These are phyloP conservation scores for Entophlyctis luteolus DNA, from an alignment of 192 early-diverging fungal genomes.

Conservation along the genomic window DNA sequence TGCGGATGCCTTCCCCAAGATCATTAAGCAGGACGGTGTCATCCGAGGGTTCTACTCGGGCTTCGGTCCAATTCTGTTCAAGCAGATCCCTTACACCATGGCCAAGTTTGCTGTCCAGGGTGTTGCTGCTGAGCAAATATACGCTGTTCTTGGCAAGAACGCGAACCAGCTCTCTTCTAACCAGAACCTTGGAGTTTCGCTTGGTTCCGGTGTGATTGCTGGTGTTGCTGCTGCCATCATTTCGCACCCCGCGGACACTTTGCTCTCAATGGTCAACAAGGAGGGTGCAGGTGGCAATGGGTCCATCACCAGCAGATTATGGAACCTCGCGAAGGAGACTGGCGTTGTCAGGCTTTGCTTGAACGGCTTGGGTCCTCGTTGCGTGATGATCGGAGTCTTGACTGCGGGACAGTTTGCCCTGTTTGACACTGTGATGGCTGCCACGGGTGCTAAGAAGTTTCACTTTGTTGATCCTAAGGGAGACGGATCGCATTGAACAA, in stretches of 20 bases:
- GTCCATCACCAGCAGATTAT: constrained; percentile 25
- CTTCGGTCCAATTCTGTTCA: constrained; percentile 72
- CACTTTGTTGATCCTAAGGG: constrained; percentile 34
- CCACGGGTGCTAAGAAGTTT: constrained; percentile 32
- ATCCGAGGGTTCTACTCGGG: constrained; percentile 70
- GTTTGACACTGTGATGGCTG: constrained; percentile 35
- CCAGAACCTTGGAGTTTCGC: constrained; percentile 57
- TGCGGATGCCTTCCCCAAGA: constrained; percentile 53
- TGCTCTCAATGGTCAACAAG: constrained; percentile 50
- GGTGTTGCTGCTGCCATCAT: constrained; percentile 87
- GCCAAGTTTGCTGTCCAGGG: constrained; percentile 74
- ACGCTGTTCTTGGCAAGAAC: constrained; percentile 36
- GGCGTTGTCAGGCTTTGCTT: constrained; percentile 52
- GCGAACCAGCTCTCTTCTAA: constrained; percentile 42
- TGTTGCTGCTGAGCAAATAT: constrained; percentile 50
- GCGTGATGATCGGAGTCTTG: constrained; percentile 88
- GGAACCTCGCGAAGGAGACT: constrained; percentile 35
- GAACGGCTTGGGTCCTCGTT: constrained; percentile 79
- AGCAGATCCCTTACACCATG: constrained; percentile 78
- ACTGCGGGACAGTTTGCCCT: constrained; percentile 54
- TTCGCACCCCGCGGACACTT: constrained; percentile 84
- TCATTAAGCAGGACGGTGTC: constrained; percentile 64
- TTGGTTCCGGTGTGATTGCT: constrained; percentile 81
- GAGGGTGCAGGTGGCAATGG: constrained; percentile 42
- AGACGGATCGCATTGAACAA: too few species aligned